phyloP scores from a whole-genome alignment of 768 basidiomycete species.

The Lentinula guzmanii region DNA sequence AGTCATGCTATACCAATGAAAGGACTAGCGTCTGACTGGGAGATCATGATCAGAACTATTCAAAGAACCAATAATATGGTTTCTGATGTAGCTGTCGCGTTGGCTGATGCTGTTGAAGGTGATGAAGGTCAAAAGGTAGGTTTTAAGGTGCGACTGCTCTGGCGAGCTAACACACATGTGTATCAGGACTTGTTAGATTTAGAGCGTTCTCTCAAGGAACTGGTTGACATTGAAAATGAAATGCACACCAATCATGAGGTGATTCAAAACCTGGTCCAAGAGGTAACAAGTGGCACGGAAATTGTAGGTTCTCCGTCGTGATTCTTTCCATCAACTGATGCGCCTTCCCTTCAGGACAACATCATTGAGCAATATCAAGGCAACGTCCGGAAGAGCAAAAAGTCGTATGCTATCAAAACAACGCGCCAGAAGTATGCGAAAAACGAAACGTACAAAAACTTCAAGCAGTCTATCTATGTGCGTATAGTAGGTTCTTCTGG shows the following conservation, averaged over 20 bases:
- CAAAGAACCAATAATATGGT: conserved; percentile 41
- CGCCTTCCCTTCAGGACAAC: conserved; percentile 36
- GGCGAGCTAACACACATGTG: conserved; percentile 1
- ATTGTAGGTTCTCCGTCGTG: conserved; percentile 40
- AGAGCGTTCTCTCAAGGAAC: conserved; percentile 60
- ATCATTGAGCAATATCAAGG: conserved; percentile 44
- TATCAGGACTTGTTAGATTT: conserved; percentile 50
- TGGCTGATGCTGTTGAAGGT: conserved; percentile 58
- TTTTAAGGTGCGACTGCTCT: neutral
- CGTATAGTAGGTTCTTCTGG: conserved; percentile 16
- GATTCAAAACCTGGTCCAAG: conserved; percentile 52
- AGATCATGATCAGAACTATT: conserved; percentile 42
- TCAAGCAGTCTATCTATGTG: conserved; percentile 66
- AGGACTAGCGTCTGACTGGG: conserved; percentile 62
- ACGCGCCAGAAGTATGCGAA: conserved; percentile 77
- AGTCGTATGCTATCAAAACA: conserved; percentile 54
- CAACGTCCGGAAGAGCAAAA: conserved; percentile 33
- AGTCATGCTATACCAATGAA: conserved; percentile 45
- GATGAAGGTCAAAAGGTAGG: conserved; percentile 46
- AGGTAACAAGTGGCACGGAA: conserved; percentile 46
- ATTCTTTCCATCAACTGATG: neutral
- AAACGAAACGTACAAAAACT: conserved; percentile 48
- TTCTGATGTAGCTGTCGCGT: conserved; percentile 44
- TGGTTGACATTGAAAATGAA: conserved; percentile 62
- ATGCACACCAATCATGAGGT: conserved; percentile 50